phyloP scores from a whole-genome alignment of 495 filamentous ascomycete species.

The Beverwykella pulmonaria region DNA sequence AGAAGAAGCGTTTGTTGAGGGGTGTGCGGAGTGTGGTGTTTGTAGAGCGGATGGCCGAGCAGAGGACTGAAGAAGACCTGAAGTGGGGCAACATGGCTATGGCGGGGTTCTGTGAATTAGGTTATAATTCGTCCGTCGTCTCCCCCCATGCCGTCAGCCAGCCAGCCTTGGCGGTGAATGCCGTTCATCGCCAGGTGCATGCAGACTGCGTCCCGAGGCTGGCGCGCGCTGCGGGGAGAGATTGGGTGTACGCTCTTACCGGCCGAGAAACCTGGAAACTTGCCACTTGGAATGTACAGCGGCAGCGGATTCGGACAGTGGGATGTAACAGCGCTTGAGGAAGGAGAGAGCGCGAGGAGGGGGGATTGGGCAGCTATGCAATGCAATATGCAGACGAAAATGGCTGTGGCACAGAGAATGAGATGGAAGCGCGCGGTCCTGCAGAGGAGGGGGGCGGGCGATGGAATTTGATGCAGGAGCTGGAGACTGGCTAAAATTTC shows the following conservation, averaged over 20 bases:
- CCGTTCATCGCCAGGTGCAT: conserved; percentile 6
- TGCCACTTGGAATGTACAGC: conserved; percentile 14
- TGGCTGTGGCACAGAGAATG: conserved; percentile 27
- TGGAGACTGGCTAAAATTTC: conserved; percentile 6
- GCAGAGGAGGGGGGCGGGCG: conserved; percentile 7
- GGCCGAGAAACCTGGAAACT: conserved; percentile 7
- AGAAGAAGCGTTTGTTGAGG: conserved; percentile 60
- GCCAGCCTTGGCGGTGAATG: conserved; percentile 12
- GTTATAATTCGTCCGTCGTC: conserved; percentile 17
- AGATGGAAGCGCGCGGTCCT: not conserved
- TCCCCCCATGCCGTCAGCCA: conserved; percentile 19
- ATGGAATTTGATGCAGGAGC: conserved; percentile 21
- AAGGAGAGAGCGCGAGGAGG: not conserved
- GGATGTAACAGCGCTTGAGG: not conserved
- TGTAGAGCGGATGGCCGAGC: conserved; percentile 27
- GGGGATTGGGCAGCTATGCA: conserved; percentile 34
- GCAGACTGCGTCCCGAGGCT: conserved; percentile 31
- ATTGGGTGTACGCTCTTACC: conserved; percentile 17
- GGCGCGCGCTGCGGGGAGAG: conserved; percentile 16
- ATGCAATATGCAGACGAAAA: conserved; percentile 32
- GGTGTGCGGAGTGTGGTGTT: conserved; percentile 50
- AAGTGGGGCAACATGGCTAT: conserved; percentile 37
- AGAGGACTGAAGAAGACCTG: conserved; percentile 31
- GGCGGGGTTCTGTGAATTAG: conserved; percentile 13
- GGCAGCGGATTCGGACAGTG: not conserved